Evolutionary conservation across 768 basidiomycete genomes (phyloP).

Genomic region (Coprinellus micaceus): DNA sequence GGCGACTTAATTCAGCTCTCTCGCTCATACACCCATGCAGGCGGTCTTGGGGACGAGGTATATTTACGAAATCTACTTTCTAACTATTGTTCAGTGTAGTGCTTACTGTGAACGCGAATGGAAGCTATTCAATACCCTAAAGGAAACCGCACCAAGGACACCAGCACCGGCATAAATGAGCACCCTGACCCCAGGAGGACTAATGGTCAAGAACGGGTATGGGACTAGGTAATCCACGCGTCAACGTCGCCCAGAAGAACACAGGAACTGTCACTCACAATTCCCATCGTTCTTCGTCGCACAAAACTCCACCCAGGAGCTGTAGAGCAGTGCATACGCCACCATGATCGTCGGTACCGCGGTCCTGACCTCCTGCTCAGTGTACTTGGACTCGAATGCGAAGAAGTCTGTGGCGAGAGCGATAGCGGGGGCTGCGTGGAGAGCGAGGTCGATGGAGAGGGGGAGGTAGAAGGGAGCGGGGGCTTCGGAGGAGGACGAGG

Average conservation of each 20-base stretch:
- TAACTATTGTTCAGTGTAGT: background rate
- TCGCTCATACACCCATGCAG: background rate
- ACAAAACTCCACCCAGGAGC: slow-evolving; percentile 64
- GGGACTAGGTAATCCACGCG: slow-evolving; percentile 48
- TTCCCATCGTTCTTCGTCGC: slow-evolving; percentile 50
- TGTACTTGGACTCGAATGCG: slow-evolving; percentile 57
- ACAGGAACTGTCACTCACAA: slow-evolving; percentile 44
- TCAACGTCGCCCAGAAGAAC: background rate
- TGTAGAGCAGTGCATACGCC: slow-evolving; percentile 46
- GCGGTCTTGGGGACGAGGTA: too few relatives aligned
- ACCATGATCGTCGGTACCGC: slow-evolving; percentile 28
- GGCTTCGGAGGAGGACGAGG: slow-evolving; percentile 29
- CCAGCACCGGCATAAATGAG: slow-evolving; percentile 57
- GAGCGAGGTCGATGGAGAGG: slow-evolving; percentile 53
- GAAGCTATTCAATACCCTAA: slow-evolving; percentile 56
- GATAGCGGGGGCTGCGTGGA: slow-evolving; percentile 63
- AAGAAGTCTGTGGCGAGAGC: slow-evolving; percentile 66
- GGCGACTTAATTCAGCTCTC: background rate
- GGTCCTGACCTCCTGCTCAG: slow-evolving; percentile 20
- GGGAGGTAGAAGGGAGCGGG: slow-evolving; percentile 37
- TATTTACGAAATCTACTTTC: too few relatives aligned
- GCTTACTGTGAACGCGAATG: slow-evolving; percentile 30
- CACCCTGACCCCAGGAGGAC: slow-evolving; percentile 46
- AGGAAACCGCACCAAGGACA: slow-evolving; percentile 49
- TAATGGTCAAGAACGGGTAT: slow-evolving; percentile 77